A percentile compares a stretch with the other conserved stretches of the same genome.
Evolutionary conservation across 2,329 filamentous ascomycete species (phyloP).

Genomic region (Aspergillus fischeri): DNA sequence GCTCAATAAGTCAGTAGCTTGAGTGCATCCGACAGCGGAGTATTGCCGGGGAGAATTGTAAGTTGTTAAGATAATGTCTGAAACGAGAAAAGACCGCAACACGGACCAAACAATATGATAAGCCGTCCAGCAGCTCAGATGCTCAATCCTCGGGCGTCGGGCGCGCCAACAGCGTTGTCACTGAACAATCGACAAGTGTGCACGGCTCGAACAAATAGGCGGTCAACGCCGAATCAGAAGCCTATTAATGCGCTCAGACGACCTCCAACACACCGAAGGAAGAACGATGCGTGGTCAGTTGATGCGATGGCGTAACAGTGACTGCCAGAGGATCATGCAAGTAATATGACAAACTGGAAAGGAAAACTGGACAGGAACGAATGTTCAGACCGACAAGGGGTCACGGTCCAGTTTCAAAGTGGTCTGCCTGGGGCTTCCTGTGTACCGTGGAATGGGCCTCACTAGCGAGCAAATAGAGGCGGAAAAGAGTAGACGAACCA

Average conservation of each 20-base stretch:
- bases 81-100: neutral
- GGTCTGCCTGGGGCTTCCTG: neutral
- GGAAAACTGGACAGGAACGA: neutral
- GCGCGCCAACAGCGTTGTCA: slow-evolving; percentile 12
- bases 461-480: neutral
- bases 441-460: neutral
- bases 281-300: neutral
- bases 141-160: slow-evolving; percentile 19
- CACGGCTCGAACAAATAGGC: neutral
- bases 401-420: neutral
- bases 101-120: neutral
- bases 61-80: neutral
- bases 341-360: neutral
- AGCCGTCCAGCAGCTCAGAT: neutral
- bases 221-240: neutral
- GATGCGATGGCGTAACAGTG: neutral
- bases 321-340: neutral
- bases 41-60: neutral
- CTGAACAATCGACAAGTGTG: slow-evolving; percentile 1
- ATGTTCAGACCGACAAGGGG: neutral
- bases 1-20: neutral
- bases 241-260: neutral
- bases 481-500: neutral
- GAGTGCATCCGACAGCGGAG: slow-evolving; percentile 6
- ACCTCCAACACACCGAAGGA: neutral